Evolutionary conservation across 2,329 filamentous ascomycete genomes (phyloP), one percentile per base, ranked within the genome.

Genomic region (Bipolaris oryzae): DNA sequence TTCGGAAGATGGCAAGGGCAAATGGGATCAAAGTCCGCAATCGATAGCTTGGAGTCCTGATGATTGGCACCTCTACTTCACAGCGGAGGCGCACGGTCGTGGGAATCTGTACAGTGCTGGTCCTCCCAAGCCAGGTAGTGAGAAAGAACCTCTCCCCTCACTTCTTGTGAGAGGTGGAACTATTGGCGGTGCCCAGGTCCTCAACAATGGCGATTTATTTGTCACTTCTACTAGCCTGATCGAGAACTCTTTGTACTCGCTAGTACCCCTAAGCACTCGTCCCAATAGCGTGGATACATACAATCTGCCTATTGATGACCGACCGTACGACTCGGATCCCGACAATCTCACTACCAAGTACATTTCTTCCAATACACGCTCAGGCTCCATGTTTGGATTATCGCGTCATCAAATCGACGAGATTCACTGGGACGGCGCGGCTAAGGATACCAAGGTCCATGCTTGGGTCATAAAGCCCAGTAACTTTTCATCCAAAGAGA

Each of bases 231-330:
- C 78, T 56, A 91, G 87, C 10, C 79, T 91, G 0, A 79, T 90
- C 20, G 90, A 94, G 64, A 93, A 86, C 76, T 91, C 87, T 9
- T 79, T 84, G 61, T 94, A 89, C 74, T 82, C 80, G 16, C 79
- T 90, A 15, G 70, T 90, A 7, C 81, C 74, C 38, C 72, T 68
- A 1, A 62, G 58, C 33, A 50, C 57, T 35, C 61, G 57, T 50
- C 44, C 48, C 37, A 58, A 61, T 37, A 50, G 56, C 25, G 59
- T 46, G 2, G 56, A 54, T n/a, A 38, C 39, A 11, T 71, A 67
- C 58, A 57, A 61, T 23, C 58, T 69, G n/a, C 55, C 66, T 28
- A 48, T 61, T 16, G 61, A 68, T 23, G 63, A 72, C 18, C 39
- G 53, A 23, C 71, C 67, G 7, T 59, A 60, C 43, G 59, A 64